Percentiles rank a stretch among this genome's conserved stretches.
These are phyloP conservation scores for Picochlorum sp. DNA, from an alignment of 139 green algal genomes.

Conservation along the genomic window DNA sequence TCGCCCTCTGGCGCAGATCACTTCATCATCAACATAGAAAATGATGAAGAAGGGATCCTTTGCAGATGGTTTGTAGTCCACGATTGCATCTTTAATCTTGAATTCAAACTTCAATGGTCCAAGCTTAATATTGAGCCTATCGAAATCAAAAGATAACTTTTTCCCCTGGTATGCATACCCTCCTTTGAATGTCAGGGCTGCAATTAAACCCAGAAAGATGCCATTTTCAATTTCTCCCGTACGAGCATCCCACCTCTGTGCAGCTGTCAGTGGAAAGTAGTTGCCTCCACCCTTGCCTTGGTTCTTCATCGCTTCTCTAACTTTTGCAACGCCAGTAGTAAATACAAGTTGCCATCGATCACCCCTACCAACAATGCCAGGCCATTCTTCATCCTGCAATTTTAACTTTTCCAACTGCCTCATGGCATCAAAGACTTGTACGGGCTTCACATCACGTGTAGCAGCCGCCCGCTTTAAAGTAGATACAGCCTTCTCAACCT, in stretches of 20 bases:
- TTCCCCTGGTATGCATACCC: slow-evolving; percentile 24
- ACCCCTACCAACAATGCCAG: slow-evolving; percentile 21
- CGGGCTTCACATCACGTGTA: slow-evolving; percentile 8
- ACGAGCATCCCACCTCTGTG: slow-evolving; percentile 34
- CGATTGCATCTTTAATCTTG: slow-evolving; percentile 14
- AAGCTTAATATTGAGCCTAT: slow-evolving; percentile 32
- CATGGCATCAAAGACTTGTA: slow-evolving; percentile 19
- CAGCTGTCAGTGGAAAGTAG: slow-evolving; percentile 38
- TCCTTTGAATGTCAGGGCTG: slow-evolving; percentile 30
- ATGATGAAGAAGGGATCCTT: slow-evolving; percentile 38
- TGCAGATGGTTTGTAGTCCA: slow-evolving; percentile 9
- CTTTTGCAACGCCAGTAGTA: slow-evolving; percentile 23
- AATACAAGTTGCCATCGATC: slow-evolving; percentile 39
- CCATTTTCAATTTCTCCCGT: slow-evolving; percentile 35
- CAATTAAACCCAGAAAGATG: slow-evolving; percentile 38
- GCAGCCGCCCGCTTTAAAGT: slow-evolving; percentile 6
- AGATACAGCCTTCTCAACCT: background rate
- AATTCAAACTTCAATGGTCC: slow-evolving; percentile 5
- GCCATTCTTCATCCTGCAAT: slow-evolving; percentile 21
- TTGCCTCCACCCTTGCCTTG: slow-evolving; percentile 21
- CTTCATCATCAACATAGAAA: slow-evolving; percentile 33
- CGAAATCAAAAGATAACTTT: slow-evolving; percentile 38
- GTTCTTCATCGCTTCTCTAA: slow-evolving; percentile 19
- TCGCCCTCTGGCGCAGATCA: slow-evolving; percentile 31
- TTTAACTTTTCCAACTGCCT: slow-evolving; percentile 25